These are phyloP conservation scores for Pseudogymnoascus sp. DNA, from an alignment of 2,329 filamentous ascomycete species.

Conservation along the genomic window DNA sequence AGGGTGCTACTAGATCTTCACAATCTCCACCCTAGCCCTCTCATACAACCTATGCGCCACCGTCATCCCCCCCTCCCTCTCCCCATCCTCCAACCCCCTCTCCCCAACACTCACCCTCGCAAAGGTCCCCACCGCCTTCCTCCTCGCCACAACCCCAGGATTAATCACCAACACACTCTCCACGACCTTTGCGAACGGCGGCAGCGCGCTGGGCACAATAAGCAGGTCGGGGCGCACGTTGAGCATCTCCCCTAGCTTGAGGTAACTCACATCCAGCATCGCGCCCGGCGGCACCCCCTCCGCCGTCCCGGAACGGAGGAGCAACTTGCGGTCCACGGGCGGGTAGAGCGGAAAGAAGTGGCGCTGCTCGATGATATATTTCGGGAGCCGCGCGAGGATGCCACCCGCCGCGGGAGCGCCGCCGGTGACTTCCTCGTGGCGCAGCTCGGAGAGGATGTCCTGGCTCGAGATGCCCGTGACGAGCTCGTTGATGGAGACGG, in stretches of 20 bases:
- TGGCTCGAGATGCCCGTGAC: conserved; percentile 74
- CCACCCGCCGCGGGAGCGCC: conserved; percentile 40
- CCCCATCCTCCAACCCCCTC: conserved; percentile 48
- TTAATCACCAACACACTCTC: conserved; percentile 87
- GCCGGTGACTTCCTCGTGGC: conserved; percentile 60
- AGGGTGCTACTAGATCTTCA: conserved; percentile 32
- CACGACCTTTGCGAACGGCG: conserved; percentile 84
- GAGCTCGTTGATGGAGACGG: conserved; percentile 78
- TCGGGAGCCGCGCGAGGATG: conserved; percentile 53
- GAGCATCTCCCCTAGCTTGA: conserved; percentile 86
- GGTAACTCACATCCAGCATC: conserved; percentile 71
- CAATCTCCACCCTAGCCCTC: conserved; percentile 77
- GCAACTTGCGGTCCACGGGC: conserved; percentile 57
- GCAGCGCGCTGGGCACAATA: conserved; percentile 71
- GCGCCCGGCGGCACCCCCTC: conserved; percentile 60
- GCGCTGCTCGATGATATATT: conserved; percentile 77
- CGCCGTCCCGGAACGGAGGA: conserved; percentile 55
- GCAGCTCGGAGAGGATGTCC: conserved; percentile 74
- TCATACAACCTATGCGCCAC: conserved; percentile 71
- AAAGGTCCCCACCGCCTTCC: conserved; percentile 76
- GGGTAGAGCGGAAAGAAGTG: conserved; percentile 90
- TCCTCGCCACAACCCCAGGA: conserved; percentile 78
- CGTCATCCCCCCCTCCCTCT: conserved; percentile 46
- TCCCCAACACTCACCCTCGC: conserved; percentile 70
- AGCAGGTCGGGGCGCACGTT: conserved; percentile 78